Conservation (phyloP, 1,139 yeast species). For the Yamadazyma songkhlaensis region DNA sequence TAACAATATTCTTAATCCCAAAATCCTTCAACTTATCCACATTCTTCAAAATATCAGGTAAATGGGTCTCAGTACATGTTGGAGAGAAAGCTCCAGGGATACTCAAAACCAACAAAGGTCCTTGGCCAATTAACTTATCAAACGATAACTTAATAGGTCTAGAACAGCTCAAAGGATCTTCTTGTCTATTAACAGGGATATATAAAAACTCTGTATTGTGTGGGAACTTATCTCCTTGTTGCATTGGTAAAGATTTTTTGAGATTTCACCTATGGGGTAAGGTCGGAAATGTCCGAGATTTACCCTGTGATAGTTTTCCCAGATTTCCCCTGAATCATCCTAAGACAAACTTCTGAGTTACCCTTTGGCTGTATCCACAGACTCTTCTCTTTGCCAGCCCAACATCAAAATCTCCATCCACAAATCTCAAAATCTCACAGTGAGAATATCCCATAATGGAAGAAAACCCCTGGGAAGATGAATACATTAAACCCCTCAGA, state of each 20-base stretch:
- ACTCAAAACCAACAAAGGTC: constrained; percentile 64
- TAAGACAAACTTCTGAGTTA: no score
- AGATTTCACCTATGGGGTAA: no score
- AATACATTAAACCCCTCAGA: constrained; percentile 28
- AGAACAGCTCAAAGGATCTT: constrained; percentile 53
- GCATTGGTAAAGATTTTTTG: constrained; percentile 6
- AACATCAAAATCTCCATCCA: no score
- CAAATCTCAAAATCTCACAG: constrained; percentile 3
- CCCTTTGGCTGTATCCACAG: no score
- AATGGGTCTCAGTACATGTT: constrained; percentile 77
- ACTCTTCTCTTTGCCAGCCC: no score
- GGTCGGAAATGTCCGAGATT: no score
- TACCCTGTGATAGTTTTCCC: no score
- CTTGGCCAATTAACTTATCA: constrained; percentile 18
- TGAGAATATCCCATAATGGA: constrained; percentile 5
- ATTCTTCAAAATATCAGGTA: constrained; percentile 67
- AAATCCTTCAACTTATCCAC: constrained; percentile 41
- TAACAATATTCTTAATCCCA: constrained; percentile 14
- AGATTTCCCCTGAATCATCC: no score
- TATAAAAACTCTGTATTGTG: constrained; percentile 51
- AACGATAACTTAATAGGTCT: constrained; percentile 23
- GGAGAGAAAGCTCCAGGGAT: constrained; percentile 96
- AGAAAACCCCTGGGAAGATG: constrained; percentile 17
- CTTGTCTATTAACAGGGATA: constrained; percentile 45
- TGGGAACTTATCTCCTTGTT: constrained; percentile 43